phyloP scores from a whole-genome alignment of 108 stramenopile genomes.

The Pseudonitzschia delicatissima region DNA sequence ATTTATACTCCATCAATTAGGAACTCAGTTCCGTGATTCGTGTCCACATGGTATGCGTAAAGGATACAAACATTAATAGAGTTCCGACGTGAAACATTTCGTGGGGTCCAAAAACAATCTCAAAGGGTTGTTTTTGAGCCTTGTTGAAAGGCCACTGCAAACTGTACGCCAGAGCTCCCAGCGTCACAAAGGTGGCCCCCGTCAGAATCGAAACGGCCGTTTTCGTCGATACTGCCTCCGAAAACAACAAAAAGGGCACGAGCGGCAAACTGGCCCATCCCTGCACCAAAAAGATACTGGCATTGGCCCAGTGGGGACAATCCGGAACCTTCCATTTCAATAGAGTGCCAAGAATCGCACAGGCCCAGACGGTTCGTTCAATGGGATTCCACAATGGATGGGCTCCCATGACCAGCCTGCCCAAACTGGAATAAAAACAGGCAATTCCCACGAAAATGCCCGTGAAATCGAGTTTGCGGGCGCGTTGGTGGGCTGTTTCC shows the following conservation, averaged over 20 bases:
- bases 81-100: slow-evolving; percentile 2
- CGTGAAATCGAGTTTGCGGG: slow-evolving; percentile 1
- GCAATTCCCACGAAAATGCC: slow-evolving; percentile 10
- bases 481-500: neutral
- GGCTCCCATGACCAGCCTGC: neutral
- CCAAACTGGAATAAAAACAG: slow-evolving; percentile 3
- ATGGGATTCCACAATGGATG: neutral
- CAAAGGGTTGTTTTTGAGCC: neutral
- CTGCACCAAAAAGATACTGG: slow-evolving; percentile 4
- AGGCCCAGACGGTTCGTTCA: neutral
- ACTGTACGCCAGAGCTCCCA: neutral
- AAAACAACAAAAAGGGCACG: neutral
- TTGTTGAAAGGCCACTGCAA: neutral
- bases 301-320: neutral
- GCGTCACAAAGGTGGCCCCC: neutral
- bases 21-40: too few species aligned
- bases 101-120: slow-evolving; percentile 3
- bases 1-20: too few species aligned
- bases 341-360: neutral
- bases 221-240: too few species aligned
- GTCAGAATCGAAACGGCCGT: neutral
- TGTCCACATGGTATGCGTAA: neutral
- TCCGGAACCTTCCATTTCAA: neutral
- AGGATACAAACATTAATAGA: neutral
- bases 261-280: neutral